Percentiles rank a stretch among this genome's conserved stretches.
Evolutionary conservation across 2,329 filamentous ascomycete genomes (phyloP).

Genomic region (Ophiostoma tasmaniense): DNA sequence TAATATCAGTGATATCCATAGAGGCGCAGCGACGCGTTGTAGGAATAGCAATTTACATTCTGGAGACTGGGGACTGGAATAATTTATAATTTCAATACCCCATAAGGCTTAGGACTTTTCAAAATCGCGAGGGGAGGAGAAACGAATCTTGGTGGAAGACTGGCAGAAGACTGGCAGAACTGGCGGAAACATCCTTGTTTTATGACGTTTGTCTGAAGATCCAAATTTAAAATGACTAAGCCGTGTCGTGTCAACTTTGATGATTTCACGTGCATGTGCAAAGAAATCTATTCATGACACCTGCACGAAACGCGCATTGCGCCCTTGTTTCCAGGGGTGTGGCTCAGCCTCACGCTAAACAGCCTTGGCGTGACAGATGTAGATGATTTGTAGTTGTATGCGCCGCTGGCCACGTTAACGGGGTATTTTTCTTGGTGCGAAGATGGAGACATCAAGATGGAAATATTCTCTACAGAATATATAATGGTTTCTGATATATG

Average conservation of each 20-base stretch:
- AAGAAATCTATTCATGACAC: neutral
- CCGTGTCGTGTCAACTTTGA: neutral
- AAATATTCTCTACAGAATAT: neutral
- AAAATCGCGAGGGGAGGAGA: neutral
- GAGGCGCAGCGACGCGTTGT: neutral
- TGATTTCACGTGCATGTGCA: neutral
- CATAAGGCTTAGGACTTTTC: neutral
- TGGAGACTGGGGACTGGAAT: neutral
- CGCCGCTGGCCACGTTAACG: neutral
- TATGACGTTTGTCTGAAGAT: neutral
- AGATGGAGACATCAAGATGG: neutral
- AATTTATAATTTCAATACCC: neutral
- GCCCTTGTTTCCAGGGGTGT: neutral
- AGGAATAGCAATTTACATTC: neutral
- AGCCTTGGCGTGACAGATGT: neutral
- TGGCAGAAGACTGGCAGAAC: too few species aligned
- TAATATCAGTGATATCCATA: neutral
- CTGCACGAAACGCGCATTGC: neutral
- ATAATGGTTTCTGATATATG: neutral
- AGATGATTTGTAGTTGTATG: neutral
- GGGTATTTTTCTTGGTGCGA: neutral
- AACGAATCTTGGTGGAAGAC: neutral
- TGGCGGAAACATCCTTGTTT: neutral
- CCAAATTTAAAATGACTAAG: neutral
- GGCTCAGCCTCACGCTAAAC: conserved; percentile 2